Evolutionary conservation across 139 green algal species (phyloP), one percentile per base, ranked within the genome.

Genomic region (Haematococcus sp.): DNA sequence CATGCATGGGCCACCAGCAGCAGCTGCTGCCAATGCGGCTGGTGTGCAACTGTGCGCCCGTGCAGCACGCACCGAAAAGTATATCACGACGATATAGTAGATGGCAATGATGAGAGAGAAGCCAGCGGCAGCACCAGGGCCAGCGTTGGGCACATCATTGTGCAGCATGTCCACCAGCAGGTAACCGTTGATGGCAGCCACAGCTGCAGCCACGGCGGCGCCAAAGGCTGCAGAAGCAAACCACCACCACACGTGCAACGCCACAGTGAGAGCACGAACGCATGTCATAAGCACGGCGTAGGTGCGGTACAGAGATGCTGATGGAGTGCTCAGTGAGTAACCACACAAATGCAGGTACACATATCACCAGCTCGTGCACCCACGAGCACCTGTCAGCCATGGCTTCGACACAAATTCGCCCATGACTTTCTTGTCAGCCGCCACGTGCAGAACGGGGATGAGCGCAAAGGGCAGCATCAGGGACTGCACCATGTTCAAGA

Each of bases 391-490:
- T 4, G 61, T 68, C 31, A 68, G 61, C 32, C 9, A 28, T 2
- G 32, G 61, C 9, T 68, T 30, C 9, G 20, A 35, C 25, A 25
- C 32, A 51, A 52, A 68, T 2, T n/a, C 11, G 2, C 61, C 72
- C 72, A 78, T 68, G 33, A 78, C 44, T 44, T 73, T 55, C 1
- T 9, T 5, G 49, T 65, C 59, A 7, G 72, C 60, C 1, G 61
- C 58, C 44, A 78, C 69, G 25, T 78, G 61, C 17, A 78, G 49
- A 32, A 87, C 75, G 63, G 86, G 86, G n/a, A 89, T 76, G 22
- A 91, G 71, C 1, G 81, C 82, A 78, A 93, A 93, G 7, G 88
- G 88, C 55, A 93, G 81, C 75, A 88, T 71, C 64, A 92, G 68
- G 40, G 58, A 68, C 61, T 92, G 85, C 67, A 89, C 75, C n/a